These are phyloP conservation scores for Plasmodium gonderi DNA, from an alignment of 169 alveolate genomes.

Conservation along the genomic window DNA sequence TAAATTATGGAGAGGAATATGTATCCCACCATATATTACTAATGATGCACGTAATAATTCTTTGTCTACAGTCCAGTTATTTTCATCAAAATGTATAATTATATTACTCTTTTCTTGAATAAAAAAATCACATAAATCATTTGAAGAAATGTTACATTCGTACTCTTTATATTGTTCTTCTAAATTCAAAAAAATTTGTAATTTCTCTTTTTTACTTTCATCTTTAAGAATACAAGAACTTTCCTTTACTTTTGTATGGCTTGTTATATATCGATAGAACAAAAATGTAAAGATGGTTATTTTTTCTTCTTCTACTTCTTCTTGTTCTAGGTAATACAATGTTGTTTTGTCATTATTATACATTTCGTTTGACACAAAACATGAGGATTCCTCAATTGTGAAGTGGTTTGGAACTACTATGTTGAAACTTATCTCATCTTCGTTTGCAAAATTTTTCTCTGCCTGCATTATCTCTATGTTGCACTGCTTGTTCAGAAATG, in stretches of 20 bases:
- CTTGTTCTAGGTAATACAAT: constrained; percentile 12
- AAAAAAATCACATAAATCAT: constrained; percentile 19
- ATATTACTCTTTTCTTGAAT: constrained; percentile 25
- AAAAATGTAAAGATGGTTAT: neutral
- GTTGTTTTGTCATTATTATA: neutral
- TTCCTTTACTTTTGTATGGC: neutral
- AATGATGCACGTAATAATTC: neutral
- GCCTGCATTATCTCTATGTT: neutral
- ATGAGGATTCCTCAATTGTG: neutral
- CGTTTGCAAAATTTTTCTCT: neutral
- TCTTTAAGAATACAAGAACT: neutral
- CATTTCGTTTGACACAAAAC: constrained; percentile 10
- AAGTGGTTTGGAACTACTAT: neutral
- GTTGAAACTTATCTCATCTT: constrained; percentile 30
- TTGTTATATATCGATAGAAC: constrained; percentile 20
- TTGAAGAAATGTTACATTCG: neutral
- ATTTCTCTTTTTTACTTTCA: constrained; percentile 1
- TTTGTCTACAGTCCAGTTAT: neutral
- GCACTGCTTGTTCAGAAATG: constrained; percentile 9
- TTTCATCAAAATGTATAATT: constrained; percentile 6
- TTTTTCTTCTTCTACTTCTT: neutral
- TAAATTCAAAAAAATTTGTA: neutral
- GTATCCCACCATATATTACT: neutral
- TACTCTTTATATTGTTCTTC: constrained; percentile 4
- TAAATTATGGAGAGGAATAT: constrained; percentile 11